These are phyloP conservation scores for Xylariaceae sp. DNA, from an alignment of 2,329 filamentous ascomycete genomes.

Conservation along the genomic window DNA sequence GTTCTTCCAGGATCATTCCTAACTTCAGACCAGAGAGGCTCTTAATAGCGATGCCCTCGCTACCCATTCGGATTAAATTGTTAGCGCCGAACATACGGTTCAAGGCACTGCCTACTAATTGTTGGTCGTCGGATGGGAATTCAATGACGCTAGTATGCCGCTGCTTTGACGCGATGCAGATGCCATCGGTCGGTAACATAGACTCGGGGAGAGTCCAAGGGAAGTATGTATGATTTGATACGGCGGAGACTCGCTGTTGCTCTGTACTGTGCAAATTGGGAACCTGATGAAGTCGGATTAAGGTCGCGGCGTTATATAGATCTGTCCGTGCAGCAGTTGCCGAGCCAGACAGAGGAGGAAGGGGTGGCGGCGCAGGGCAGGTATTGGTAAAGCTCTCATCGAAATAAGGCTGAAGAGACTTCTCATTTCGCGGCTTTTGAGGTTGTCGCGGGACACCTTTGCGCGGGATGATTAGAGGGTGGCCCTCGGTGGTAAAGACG, in stretches of 20 bases:
- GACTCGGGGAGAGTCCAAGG: constrained; percentile 85
- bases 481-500: constrained; percentile 94
- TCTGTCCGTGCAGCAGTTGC: constrained; percentile 74
- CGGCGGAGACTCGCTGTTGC: constrained; percentile 39
- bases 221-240: constrained; percentile 78
- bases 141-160: constrained; percentile 67
- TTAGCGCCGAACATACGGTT: constrained; percentile 45
- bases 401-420: constrained; percentile 36
- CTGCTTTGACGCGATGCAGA: constrained; percentile 67
- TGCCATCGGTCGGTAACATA: constrained; percentile 71
- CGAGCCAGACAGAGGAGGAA: constrained; percentile 68
- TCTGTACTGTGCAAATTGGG: constrained; percentile 54
- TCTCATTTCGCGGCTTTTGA: constrained; percentile 24
- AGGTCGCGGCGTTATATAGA: constrained; percentile 81
- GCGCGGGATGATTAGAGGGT: constrained; percentile 79
- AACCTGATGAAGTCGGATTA: constrained; percentile 76
- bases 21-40: constrained; percentile 58
- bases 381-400: constrained; percentile 50
- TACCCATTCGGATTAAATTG: constrained; percentile 44
- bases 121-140: constrained; percentile 50
- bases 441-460: constrained; percentile 31
- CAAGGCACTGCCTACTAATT: constrained; percentile 40
- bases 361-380: constrained; percentile 61
- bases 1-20: constrained; percentile 62
- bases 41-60: constrained; percentile 46